These are phyloP conservation scores for Melaleuca alternifolia DNA, from an alignment of 345 rosid species.

Conservation along the genomic window DNA sequence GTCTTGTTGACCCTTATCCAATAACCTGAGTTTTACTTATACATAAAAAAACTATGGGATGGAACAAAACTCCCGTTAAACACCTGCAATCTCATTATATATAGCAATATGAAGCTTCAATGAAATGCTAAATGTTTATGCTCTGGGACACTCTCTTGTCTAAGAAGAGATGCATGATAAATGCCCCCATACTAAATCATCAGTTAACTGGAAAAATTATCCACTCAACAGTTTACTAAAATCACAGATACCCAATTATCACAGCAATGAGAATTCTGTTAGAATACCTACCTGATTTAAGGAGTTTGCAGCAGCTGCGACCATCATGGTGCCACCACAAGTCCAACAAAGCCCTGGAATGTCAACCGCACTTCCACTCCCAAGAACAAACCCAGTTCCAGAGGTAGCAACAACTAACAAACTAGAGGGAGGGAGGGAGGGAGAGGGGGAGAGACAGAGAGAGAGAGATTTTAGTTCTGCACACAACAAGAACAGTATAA, in stretches of 20 bases:
- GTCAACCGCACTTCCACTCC: slow-evolving; percentile 58
- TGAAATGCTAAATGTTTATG: not conserved
- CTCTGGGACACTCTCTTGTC: not conserved
- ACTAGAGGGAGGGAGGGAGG: slow-evolving; percentile 17
- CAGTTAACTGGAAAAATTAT: not conserved
- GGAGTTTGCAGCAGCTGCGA: slow-evolving; percentile 92
- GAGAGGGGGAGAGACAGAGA: not conserved
- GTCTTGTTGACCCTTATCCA: not conserved
- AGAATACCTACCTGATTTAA: slow-evolving; percentile 66
- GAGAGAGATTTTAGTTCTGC: not conserved
- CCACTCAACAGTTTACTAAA: not conserved
- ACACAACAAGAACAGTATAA: not conserved
- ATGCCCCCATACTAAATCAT: not conserved
- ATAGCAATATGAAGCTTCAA: not conserved
- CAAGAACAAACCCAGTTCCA: slow-evolving; percentile 88
- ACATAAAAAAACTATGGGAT: not conserved
- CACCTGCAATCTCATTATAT: not conserved
- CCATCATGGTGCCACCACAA: slow-evolving; percentile 97
- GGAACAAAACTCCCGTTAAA: not conserved
- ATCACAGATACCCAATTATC: not conserved
- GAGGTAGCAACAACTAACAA: slow-evolving; percentile 96
- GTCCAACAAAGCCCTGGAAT: slow-evolving; percentile 79
- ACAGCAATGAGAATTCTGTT: not conserved
- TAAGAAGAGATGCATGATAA: not conserved
- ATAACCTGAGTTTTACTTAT: not conserved